phyloP scores from a whole-genome alignment of 179 eudicot species.

The Camellia oleifera region DNA sequence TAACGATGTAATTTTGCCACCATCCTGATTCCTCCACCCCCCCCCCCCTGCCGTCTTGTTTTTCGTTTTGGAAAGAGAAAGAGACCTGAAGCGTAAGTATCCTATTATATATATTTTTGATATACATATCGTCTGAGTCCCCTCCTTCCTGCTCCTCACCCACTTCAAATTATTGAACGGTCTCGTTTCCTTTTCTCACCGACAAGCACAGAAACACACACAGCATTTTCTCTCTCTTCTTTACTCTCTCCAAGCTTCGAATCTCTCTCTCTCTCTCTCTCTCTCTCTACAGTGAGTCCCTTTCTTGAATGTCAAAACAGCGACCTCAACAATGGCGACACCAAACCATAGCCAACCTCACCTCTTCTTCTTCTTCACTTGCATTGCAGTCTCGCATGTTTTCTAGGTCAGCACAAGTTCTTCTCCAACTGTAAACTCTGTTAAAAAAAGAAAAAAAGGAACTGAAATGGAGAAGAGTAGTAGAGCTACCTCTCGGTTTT shows the following conservation, averaged over 20 bases:
- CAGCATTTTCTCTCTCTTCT: slow-evolving; percentile 19
- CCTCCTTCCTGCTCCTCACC: too few species aligned
- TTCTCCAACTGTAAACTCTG: not conserved
- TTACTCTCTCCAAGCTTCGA: slow-evolving; percentile 38
- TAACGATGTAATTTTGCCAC: too few species aligned
- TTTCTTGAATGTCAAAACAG: slow-evolving; percentile 14
- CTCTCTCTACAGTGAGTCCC: not conserved
- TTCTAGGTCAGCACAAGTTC: not conserved
- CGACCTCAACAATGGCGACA: slow-evolving; percentile 31
- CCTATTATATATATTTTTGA: too few species aligned
- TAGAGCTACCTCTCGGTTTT: not conserved
- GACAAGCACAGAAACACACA: slow-evolving; percentile 15
- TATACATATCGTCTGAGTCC: too few species aligned
- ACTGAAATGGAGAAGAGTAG: slow-evolving; percentile 13
- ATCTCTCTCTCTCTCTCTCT: slow-evolving; percentile 18
- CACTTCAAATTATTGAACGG: too few species aligned
- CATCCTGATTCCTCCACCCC: too few species aligned
- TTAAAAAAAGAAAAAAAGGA: not conserved
- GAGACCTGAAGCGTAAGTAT: slow-evolving; percentile 1
- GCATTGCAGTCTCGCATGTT: not conserved
- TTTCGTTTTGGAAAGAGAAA: slow-evolving; percentile 1
- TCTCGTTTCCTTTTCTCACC: slow-evolving; percentile 20
- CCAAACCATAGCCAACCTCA: not conserved
- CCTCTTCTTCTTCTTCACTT: not conserved
- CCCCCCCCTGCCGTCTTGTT: not conserved